Base-by-base conservation (phyloP, 208 protist species). In the Acanthamoeba pearcei region DNA sequence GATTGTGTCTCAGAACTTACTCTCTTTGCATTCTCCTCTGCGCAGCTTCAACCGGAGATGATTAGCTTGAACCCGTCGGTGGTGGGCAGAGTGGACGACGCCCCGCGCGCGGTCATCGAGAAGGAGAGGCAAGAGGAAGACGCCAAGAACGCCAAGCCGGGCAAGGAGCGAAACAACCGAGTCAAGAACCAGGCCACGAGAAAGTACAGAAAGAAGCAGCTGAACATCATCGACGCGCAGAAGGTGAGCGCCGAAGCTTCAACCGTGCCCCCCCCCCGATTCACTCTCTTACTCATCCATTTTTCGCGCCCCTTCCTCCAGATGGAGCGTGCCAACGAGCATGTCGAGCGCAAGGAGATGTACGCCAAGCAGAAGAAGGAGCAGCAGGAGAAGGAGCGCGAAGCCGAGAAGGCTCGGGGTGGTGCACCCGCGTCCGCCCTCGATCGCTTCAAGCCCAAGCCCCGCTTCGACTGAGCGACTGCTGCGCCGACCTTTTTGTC, bases 31-130 rank as follows among this genome's bases (percentile, higher is more conserved):
- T 24, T 85, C 82, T 94, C 3, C 80, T 68, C 24, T n/a, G n/a
- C n/a, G n/a, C 68, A 97, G 95, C 96, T 98, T 38, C 96, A 95
- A 17, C 72, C 95, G 2, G 96, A 98, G 64, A 98, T 98, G 95
- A 98, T 98, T 60, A 76, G 72, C 27, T 38, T 98, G 6, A 95
- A 98, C 72, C 95, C 96, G 49, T 64, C 93, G 29, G 17, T 86
- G n/a, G 66, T 98, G 29, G 97, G 96, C 57, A 96, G 62, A 35
- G 95, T 96, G 32, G 91, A 95, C 46, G 53, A 27, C 19, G 46
- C 85, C 24, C 86, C 88, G 22, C 85, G 38, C 29, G 82, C 64
- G 70, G 74, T 95, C 17, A 57, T 95, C 19, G 83, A 76, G 49
- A 94, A 62, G 32, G 91, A 94, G 32, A 80, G 91, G 51, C 66